Conservation (phyloP, 257 asterid genomes). For the Petunia axillaris region DNA sequence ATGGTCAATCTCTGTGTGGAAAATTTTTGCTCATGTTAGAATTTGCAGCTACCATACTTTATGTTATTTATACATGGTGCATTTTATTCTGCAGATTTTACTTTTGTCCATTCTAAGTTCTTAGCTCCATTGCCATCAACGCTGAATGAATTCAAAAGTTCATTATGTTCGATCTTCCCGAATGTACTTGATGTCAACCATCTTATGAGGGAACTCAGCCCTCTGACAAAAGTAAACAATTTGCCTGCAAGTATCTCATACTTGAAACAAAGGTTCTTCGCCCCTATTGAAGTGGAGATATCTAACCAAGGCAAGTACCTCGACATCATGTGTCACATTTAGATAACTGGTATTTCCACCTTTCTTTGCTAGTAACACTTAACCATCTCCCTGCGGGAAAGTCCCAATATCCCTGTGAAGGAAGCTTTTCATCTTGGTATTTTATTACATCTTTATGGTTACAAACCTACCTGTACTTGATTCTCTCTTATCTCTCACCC, state of each 20-base stretch:
- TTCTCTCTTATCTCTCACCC: not conserved
- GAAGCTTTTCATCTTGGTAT: slow-evolving; percentile 8
- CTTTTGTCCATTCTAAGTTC: slow-evolving; percentile 75
- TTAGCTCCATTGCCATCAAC: slow-evolving; percentile 75
- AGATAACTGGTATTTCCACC: slow-evolving; percentile 6
- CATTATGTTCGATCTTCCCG: slow-evolving; percentile 61
- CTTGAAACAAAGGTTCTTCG: slow-evolving; percentile 54
- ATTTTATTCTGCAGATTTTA: slow-evolving; percentile 63
- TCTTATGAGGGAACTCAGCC: slow-evolving; percentile 71
- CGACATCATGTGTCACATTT: not conserved
- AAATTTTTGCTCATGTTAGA: slow-evolving; percentile 27
- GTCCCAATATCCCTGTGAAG: not conserved
- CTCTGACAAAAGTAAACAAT: slow-evolving; percentile 53
- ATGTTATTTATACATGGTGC: slow-evolving; percentile 27
- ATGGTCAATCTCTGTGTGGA: slow-evolving; percentile 56
- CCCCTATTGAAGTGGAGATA: slow-evolving; percentile 62
- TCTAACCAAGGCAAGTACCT: slow-evolving; percentile 52
- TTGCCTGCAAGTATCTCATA: slow-evolving; percentile 62
- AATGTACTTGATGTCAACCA: slow-evolving; percentile 66
- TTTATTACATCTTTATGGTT: not conserved
- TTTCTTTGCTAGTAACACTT: slow-evolving; percentile 2
- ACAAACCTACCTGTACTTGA: too few species aligned
- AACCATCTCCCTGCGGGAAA: not conserved
- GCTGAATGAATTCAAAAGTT: slow-evolving; percentile 60
- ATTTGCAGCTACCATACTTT: slow-evolving; percentile 2